Conservation (phyloP, 2,329 filamentous ascomycete species). For the Aspergillus tanneri region DNA sequence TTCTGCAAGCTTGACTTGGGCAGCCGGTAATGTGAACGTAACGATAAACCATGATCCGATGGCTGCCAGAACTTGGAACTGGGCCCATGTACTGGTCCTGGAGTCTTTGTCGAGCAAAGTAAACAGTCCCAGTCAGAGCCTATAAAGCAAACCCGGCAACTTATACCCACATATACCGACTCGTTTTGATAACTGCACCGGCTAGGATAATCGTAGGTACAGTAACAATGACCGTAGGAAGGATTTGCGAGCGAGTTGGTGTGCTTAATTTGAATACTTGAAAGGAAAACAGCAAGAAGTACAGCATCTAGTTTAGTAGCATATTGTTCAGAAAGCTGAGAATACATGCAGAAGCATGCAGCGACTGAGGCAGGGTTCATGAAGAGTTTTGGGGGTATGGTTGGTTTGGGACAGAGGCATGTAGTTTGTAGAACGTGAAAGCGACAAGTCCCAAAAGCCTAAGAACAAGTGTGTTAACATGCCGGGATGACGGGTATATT, state of each 20-base stretch:
- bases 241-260: slow-evolving; percentile 26
- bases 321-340: neutral
- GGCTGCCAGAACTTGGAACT: slow-evolving; percentile 25
- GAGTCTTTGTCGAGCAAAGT: slow-evolving; percentile 24
- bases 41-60: slow-evolving; percentile 13
- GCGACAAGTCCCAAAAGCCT: too few species aligned
- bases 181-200: slow-evolving; percentile 25
- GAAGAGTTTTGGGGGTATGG: neutral
- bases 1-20: neutral
- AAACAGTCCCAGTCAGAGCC: slow-evolving; percentile 26
- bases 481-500: too few species aligned
- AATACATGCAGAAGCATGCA: neutral
- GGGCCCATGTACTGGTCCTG: slow-evolving; percentile 20
- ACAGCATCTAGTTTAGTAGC: neutral
- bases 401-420: too few species aligned
- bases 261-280: slow-evolving; percentile 34
- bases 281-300: slow-evolving; percentile 43
- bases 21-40: neutral
- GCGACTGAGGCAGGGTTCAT: neutral
- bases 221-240: slow-evolving; percentile 21
- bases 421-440: too few species aligned
- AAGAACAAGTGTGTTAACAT: too few species aligned
- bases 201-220: slow-evolving; percentile 18
- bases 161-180: slow-evolving; percentile 30
- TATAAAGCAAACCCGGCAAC: slow-evolving; percentile 25